Evolutionary conservation across 495 filamentous ascomycete genomes (phyloP).

Genomic region (Trichocladium uniseriatum): DNA sequence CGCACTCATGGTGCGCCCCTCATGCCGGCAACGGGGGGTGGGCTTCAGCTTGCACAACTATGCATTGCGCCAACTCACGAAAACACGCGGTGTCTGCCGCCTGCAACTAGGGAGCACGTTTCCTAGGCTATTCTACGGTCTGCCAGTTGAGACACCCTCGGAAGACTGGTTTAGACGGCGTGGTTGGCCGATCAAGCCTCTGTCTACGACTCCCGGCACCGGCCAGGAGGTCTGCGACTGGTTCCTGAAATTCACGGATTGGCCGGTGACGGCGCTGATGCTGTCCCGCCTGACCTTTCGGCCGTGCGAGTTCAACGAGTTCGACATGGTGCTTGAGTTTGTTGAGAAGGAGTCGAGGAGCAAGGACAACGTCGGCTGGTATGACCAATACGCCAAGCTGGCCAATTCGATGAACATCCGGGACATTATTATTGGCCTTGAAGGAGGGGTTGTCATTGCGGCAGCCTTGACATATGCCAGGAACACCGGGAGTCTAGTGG

Average conservation of each 20-base stretch:
- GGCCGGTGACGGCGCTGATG: slow-evolving; percentile 32
- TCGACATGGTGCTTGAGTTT: slow-evolving; percentile 44
- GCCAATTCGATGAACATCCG: slow-evolving; percentile 36
- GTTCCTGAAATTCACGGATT: slow-evolving; percentile 45
- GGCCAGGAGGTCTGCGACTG: slow-evolving; percentile 48
- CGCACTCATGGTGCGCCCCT: slow-evolving; percentile 46
- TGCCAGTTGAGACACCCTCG: slow-evolving; percentile 36
- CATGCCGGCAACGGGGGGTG: slow-evolving; percentile 45
- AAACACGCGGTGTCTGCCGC: slow-evolving; percentile 44
- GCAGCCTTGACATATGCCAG: slow-evolving; percentile 48
- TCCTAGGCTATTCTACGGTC: slow-evolving; percentile 50
- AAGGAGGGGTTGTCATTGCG: slow-evolving; percentile 41
- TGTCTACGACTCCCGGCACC: slow-evolving; percentile 25
- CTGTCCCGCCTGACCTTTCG: slow-evolving; percentile 35
- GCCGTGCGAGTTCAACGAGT: slow-evolving; percentile 43
- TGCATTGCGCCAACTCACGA: slow-evolving; percentile 43
- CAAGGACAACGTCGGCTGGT: slow-evolving; percentile 43
- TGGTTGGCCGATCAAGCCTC: slow-evolving; percentile 45
- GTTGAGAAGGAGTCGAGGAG: slow-evolving; percentile 37
- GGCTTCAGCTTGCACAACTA: slow-evolving; percentile 49
- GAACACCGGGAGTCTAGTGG: slow-evolving; percentile 41
- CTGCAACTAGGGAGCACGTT: slow-evolving; percentile 54
- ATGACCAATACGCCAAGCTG: slow-evolving; percentile 45
- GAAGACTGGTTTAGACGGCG: slow-evolving; percentile 52
- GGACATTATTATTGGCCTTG: slow-evolving; percentile 42